Evolutionary conservation across 2,329 filamentous ascomycete species (phyloP).

Genomic region (Acephala macrosclerotiorum): DNA sequence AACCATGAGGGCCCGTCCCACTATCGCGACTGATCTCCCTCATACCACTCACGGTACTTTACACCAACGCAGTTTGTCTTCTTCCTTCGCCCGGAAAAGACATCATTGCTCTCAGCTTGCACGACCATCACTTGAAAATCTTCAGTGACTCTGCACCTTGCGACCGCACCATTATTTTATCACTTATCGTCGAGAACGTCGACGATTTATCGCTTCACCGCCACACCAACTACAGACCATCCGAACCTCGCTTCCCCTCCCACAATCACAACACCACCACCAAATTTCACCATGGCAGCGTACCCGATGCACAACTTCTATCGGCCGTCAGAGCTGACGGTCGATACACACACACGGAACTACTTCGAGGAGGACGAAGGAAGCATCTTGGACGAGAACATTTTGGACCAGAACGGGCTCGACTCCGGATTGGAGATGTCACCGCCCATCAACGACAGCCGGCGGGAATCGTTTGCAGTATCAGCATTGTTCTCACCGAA

Average conservation of each 20-base stretch:
- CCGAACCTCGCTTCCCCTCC: conserved; percentile 34
- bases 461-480: conserved; percentile 69
- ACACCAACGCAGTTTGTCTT: conserved; percentile 12
- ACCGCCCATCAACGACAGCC: conserved; percentile 66
- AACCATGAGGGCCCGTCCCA: conserved; percentile 37
- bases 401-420: conserved; percentile 64
- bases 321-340: conserved; percentile 41
- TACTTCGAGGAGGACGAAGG: conserved; percentile 68
- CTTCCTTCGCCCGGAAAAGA: conserved; percentile 14
- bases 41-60: conserved; percentile 34
- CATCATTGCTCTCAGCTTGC: conserved; percentile 5
- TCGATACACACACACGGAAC: conserved; percentile 51
- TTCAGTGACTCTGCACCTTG: conserved; percentile 5
- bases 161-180: not conserved
- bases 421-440: conserved; percentile 71
- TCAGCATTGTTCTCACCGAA: conserved; percentile 70
- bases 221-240: conserved; percentile 31
- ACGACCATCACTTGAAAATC: conserved; percentile 6
- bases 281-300: conserved; percentile 40
- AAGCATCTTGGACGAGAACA: conserved; percentile 66
- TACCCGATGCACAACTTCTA: conserved; percentile 44
- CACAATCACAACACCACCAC: conserved; percentile 27
- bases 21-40: conserved; percentile 35
- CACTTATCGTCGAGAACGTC: conserved; percentile 25
- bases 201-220: conserved; percentile 40